A percentile compares a stretch with the other conserved stretches of the same genome.
Conservation (phyloP, 2,329 filamentous ascomycete genomes). For the Aspergillus brunneoviolaceus region DNA sequence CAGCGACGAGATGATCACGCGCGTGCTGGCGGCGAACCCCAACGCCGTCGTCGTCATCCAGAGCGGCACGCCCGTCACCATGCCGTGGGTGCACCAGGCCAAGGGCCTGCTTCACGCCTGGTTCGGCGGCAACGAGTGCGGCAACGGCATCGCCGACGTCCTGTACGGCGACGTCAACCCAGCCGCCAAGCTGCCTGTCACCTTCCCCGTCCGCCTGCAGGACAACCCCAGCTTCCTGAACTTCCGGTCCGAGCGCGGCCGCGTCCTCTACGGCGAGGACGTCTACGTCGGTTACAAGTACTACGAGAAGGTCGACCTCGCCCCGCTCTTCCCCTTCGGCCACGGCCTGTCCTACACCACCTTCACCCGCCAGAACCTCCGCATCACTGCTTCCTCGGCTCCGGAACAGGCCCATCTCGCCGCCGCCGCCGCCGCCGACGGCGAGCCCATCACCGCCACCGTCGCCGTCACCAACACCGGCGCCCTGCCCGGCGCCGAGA, state of each 20-base stretch:
- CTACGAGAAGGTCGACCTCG: slow-evolving; percentile 69
- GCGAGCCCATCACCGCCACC: slow-evolving; percentile 49
- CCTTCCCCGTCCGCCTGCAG: slow-evolving; percentile 65
- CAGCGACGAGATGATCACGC: slow-evolving; percentile 60
- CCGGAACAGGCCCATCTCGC: slow-evolving; percentile 37
- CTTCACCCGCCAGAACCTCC: slow-evolving; percentile 58
- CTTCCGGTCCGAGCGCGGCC: slow-evolving; percentile 67
- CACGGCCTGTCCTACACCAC: slow-evolving; percentile 76
- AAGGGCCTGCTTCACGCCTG: slow-evolving; percentile 70
- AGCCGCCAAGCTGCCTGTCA: slow-evolving; percentile 71
- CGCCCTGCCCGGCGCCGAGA: slow-evolving; percentile 53
- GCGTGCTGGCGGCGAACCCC: slow-evolving; percentile 65
- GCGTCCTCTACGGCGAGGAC: slow-evolving; percentile 75
- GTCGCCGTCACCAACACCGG: slow-evolving; percentile 55
- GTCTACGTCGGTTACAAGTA: slow-evolving; percentile 79
- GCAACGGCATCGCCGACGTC: slow-evolving; percentile 76
- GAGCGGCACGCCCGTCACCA: slow-evolving; percentile 67
- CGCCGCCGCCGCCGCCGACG: slow-evolving; percentile 36
- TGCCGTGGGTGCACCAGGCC: slow-evolving; percentile 48
- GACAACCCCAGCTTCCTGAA: slow-evolving; percentile 77
- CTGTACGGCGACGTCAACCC: slow-evolving; percentile 74
- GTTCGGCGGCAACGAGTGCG: slow-evolving; percentile 86
- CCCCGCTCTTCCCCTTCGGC: slow-evolving; percentile 73
- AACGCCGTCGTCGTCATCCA: slow-evolving; percentile 73
- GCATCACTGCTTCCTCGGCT: slow-evolving; percentile 19